Percentiles rank a stretch among this genome's conserved stretches.
phyloP scores from a whole-genome alignment of 306 rosid species.

The Cucurbita maxima region DNA sequence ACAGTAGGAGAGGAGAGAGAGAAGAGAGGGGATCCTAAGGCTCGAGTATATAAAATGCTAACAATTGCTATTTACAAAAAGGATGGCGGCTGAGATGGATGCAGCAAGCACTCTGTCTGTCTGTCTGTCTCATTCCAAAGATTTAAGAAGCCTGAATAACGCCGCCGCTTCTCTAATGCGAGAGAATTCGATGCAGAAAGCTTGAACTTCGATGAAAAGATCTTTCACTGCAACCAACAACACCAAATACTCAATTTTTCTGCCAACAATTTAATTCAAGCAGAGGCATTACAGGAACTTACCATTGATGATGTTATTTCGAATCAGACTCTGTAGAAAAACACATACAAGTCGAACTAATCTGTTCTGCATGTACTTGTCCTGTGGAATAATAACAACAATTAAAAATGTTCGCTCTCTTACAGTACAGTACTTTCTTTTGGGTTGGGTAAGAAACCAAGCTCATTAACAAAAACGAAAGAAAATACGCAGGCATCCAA shows the following conservation, averaged over 20 bases:
- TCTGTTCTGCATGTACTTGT: neutral
- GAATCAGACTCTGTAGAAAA: neutral
- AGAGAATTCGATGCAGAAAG: constrained; percentile 85
- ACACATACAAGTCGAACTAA: neutral
- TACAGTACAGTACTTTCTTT: neutral
- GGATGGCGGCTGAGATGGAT: neutral
- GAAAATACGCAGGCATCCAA: neutral
- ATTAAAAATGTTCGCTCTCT: too few species aligned
- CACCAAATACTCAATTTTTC: neutral
- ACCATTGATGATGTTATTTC: neutral
- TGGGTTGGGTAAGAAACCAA: neutral
- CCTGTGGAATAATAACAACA: neutral
- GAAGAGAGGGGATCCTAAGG: neutral
- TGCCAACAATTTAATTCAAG: neutral
- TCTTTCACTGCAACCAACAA: constrained; percentile 51
- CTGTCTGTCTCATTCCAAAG: constrained; percentile 42
- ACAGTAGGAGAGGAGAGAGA: neutral
- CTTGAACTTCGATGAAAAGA: constrained; percentile 86
- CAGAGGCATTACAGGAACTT: neutral
- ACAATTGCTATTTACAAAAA: constrained; percentile 7
- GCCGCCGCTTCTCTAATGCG: constrained; percentile 90
- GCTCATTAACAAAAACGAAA: neutral
- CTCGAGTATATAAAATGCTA: neutral
- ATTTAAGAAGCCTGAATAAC: constrained; percentile 79
- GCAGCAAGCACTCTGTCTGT: neutral